A percentile compares a stretch with the other conserved stretches of the same genome.
These are phyloP conservation scores for Penicillium sp. DNA, from an alignment of 2,329 filamentous ascomycete species.

Conservation along the genomic window DNA sequence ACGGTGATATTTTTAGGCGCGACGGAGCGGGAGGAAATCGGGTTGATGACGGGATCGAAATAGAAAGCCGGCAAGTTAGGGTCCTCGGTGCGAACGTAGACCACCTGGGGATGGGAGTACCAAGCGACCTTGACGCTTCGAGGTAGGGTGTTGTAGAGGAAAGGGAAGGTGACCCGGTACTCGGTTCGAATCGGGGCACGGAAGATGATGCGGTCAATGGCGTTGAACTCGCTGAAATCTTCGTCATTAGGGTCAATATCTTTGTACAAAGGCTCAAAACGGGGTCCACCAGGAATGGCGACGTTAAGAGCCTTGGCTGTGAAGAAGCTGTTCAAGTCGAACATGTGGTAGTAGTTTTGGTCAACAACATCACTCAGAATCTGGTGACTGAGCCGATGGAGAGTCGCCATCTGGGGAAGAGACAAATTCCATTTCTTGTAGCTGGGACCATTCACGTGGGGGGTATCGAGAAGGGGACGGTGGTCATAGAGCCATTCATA, in stretches of 20 bases:
- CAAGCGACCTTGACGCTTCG: constrained; percentile 89
- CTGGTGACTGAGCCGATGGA: constrained; percentile 88
- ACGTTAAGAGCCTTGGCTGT: constrained; percentile 97
- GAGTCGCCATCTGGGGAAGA: constrained; percentile 90
- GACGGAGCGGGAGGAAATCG: constrained; percentile 91
- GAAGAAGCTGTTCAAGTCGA: constrained; percentile 90
- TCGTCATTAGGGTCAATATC: constrained; percentile 98
- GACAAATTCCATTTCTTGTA: constrained; percentile 95
- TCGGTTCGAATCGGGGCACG: constrained; percentile 91
- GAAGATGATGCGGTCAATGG: constrained; percentile 98
- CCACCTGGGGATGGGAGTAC: constrained; percentile 90
- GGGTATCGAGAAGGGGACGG: constrained; percentile 81
- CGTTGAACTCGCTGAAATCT: constrained; percentile 99
- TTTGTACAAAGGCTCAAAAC: constrained; percentile 96
- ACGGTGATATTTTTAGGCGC: constrained; percentile 90
- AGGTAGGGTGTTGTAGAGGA: constrained; percentile 92
- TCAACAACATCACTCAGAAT: constrained; percentile 89
- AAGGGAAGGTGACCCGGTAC: constrained; percentile 91
- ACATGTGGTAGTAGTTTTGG: constrained; percentile 97
- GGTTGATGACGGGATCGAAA: constrained; percentile 96
- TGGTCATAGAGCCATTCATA: constrained; percentile 99
- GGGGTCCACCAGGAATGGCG: constrained; percentile 92
- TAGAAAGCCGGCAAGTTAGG: constrained; percentile 91
- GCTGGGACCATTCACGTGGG: constrained; percentile 92
- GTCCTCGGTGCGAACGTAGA: constrained; percentile 85